Percentiles rank a stretch among this genome's conserved stretches.
Conservation (phyloP, 2,329 filamentous ascomycete species). For the Ophiostoma fasciatum region DNA sequence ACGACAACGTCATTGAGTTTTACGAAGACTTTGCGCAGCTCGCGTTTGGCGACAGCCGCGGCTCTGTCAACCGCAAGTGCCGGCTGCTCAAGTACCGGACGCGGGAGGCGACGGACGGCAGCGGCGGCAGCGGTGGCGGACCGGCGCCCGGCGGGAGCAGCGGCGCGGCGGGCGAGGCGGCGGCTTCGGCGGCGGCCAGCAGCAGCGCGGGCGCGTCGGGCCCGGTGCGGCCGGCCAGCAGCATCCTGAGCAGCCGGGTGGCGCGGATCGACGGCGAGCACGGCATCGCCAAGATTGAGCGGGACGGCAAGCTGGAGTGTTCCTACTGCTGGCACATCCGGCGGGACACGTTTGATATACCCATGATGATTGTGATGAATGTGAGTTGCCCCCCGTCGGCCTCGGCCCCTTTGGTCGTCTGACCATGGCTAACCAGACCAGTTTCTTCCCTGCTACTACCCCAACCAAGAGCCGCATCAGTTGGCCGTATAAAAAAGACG, state of each 20-base stretch:
- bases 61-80: constrained; percentile 69
- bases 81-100: constrained; percentile 83
- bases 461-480: constrained; percentile 39
- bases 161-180: constrained; percentile 4
- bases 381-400: constrained; percentile 41
- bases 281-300: constrained; percentile 68
- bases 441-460: constrained; percentile 47
- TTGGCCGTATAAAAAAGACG: constrained; percentile 43
- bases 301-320: constrained; percentile 84
- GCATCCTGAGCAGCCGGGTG: constrained; percentile 44
- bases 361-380: constrained; percentile 96
- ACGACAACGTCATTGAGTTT: constrained; percentile 85
- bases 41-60: constrained; percentile 81
- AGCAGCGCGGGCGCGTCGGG: constrained; percentile 20
- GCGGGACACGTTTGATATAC: constrained; percentile 93
- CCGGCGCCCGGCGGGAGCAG: too few species aligned
- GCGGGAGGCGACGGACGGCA: constrained; percentile 39
- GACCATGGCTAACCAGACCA: constrained; percentile 15
- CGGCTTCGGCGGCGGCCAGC: background rate
- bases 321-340: constrained; percentile 97
- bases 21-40: constrained; percentile 91
- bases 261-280: constrained; percentile 55
- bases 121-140: too few species aligned
- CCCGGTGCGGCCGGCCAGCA: constrained; percentile 17
- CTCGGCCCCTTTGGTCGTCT: background rate